Base-by-base conservation (phyloP, 2,329 filamentous ascomycete species). In the Fusarium stilboides region DNA sequence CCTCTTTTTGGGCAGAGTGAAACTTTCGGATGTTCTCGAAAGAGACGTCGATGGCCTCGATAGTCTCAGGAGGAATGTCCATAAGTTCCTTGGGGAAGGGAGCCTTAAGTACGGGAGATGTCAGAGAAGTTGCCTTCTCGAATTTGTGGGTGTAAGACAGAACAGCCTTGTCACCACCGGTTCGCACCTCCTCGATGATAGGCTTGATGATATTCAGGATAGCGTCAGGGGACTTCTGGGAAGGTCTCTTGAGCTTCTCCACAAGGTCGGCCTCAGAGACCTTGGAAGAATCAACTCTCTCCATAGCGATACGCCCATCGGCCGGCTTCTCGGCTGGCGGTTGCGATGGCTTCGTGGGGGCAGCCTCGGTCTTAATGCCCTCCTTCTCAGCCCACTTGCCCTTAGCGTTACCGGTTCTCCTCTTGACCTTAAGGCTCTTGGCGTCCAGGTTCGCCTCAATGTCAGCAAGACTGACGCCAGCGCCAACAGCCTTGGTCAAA, bases 61-160 rank as follows among this genome's bases (percentile, higher is more conserved):
- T 93, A 0, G 94, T 97, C 79, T 97, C 94, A 2, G 88, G 85
- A 1, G 92, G 83, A 17, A 99, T 85, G 67, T 94, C 86, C 96
- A 99, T 98, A 44, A 98, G 84, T 62, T 90, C 88, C 70, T 90
- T 82, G 1, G 94, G 91, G 84, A 97, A 99, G 0, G 96, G 96
- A 1, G 96, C 95, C 75, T 90, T 92, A 68, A 99, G 85, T 15
- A 99, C 94, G 0, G 95, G 94, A 1, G 94, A 95, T 15, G 89
- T 96, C 62, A 99, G 85, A 4, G 93, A 95, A 1, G 93, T 97
- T 1, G 95, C 96, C 83, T 95, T 97, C 78, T 99, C 96, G 73
- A 99, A 99, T 80, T 97, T 97, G 87, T 98, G 94, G 2, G 96
- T 98, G 80, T 97, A 98, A 51, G 92, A 91, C 44, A 99, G 87